Percentiles rank a stretch among this genome's conserved stretches.
Evolutionary conservation across 1,284 basidiomycete species (phyloP).

Genomic region (Microbotryum violaceum): DNA sequence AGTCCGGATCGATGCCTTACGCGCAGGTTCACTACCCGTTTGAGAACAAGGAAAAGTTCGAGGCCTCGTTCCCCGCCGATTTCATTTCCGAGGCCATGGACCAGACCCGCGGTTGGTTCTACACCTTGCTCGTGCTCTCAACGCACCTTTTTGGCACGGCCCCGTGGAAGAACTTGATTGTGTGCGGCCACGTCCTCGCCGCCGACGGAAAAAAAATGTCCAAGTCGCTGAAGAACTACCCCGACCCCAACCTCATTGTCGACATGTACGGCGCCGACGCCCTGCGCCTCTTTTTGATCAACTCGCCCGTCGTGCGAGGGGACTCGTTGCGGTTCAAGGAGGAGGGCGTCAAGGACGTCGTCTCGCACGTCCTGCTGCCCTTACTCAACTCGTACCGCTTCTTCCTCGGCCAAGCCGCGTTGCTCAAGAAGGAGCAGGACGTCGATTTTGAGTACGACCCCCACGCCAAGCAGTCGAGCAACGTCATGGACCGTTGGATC

Average conservation of each 20-base stretch:
- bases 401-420: slow-evolving; percentile 89
- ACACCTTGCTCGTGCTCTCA: slow-evolving; percentile 89
- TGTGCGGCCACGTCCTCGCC: slow-evolving; percentile 90
- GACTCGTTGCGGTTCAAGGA: slow-evolving; percentile 98
- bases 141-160: slow-evolving; percentile 89
- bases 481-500: slow-evolving; percentile 99
- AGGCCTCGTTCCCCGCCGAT: slow-evolving; percentile 86
- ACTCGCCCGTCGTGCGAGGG: slow-evolving; percentile 95
- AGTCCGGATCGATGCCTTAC: slow-evolving; percentile 99
- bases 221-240: slow-evolving; percentile 95
- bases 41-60: slow-evolving; percentile 79
- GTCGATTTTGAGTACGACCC: slow-evolving; percentile 80
- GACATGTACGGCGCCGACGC: slow-evolving; percentile 93
- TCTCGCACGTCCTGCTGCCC: slow-evolving; percentile 90
- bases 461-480: slow-evolving; percentile 72
- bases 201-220: slow-evolving; percentile 99
- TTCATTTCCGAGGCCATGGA: slow-evolving; percentile 90
- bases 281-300: slow-evolving; percentile 95
- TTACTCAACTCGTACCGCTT: slow-evolving; percentile 99
- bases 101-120: slow-evolving; percentile 81
- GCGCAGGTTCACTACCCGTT: slow-evolving; percentile 97
- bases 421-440: slow-evolving; percentile 75
- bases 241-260: slow-evolving; percentile 90
- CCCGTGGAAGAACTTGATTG: slow-evolving; percentile 98
- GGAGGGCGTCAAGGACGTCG: slow-evolving; percentile 92